Conservation (phyloP, 495 filamentous ascomycete species). For the Talaromyces ruber region DNA sequence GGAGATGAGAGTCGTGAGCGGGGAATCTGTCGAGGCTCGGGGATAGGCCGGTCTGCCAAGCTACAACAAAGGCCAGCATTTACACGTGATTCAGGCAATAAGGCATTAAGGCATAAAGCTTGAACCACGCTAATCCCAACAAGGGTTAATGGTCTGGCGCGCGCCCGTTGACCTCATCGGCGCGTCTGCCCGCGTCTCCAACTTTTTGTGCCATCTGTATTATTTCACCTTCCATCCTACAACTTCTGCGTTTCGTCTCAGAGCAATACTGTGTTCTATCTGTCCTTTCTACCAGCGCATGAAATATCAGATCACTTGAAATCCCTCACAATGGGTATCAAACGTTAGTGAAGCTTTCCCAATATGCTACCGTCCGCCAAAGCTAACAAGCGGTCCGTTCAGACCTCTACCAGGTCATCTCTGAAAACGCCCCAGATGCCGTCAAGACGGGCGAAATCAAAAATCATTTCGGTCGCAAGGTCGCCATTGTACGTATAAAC, state of each 20-base stretch:
- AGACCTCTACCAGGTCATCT: conserved; percentile 79
- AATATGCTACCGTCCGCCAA: background rate
- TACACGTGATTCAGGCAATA: background rate
- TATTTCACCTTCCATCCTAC: background rate
- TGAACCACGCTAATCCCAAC: conserved; percentile 14
- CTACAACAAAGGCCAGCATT: conserved; percentile 12
- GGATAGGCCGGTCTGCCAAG: background rate
- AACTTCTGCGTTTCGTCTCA: background rate
- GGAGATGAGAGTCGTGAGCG: background rate
- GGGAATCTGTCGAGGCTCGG: background rate
- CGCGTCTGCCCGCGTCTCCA: conserved; percentile 20
- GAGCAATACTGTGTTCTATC: background rate
- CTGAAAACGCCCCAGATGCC: conserved; percentile 87
- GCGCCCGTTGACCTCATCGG: conserved; percentile 15
- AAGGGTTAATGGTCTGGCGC: conserved; percentile 21
- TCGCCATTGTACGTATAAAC: conserved; percentile 70
- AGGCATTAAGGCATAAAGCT: conserved; percentile 8
- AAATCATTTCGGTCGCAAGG: conserved; percentile 94
- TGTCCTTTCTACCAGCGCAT: background rate
- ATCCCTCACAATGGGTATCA: conserved; percentile 73
- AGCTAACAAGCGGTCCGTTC: conserved; percentile 4
- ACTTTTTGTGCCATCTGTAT: background rate
- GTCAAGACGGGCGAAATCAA: conserved; percentile 96
- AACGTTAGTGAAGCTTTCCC: conserved; percentile 37
- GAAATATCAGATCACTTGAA: background rate